These are phyloP conservation scores for Peniophora sp. DNA, from an alignment of 1,284 basidiomycete species.

Conservation along the genomic window DNA sequence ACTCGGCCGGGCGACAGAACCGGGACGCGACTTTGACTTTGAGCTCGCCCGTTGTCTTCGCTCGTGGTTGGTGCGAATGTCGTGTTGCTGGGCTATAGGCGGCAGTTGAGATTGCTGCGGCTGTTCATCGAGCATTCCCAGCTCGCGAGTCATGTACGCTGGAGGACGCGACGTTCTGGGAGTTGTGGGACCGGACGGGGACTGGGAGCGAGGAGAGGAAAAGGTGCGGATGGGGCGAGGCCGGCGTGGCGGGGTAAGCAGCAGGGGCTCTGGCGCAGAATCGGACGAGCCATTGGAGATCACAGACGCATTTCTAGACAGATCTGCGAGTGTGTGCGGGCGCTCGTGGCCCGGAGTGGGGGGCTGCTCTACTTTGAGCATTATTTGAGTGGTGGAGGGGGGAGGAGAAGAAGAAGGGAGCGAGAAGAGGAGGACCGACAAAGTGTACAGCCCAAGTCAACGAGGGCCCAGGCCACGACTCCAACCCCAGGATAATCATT, in stretches of 20 bases:
- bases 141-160: constrained; percentile 52
- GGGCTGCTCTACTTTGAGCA: constrained; percentile 33
- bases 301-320: constrained; percentile 70
- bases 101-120: background rate
- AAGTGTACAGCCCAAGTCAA: no score
- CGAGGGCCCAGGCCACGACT: no score
- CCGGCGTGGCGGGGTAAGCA: constrained; percentile 34
- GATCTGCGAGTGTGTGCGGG: constrained; percentile 44
- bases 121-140: constrained; percentile 25
- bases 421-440: no score
- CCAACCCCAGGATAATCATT: no score
- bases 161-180: constrained; percentile 41
- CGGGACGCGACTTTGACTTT: constrained; percentile 32
- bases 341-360: constrained; percentile 27
- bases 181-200: constrained; percentile 40
- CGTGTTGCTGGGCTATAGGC: constrained; percentile 8
- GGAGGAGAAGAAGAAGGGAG: no score
- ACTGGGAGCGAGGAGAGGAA: constrained; percentile 54
- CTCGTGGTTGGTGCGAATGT: constrained; percentile 23
- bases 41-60: constrained; percentile 25
- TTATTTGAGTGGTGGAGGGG: constrained; percentile 11
- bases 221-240: constrained; percentile 58
- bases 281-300: constrained; percentile 57
- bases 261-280: constrained; percentile 36
- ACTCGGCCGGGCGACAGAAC: constrained; percentile 40